Evolutionary conservation across 1,284 basidiomycete genomes (phyloP).

Genomic region (Melampsora larici-populina): DNA sequence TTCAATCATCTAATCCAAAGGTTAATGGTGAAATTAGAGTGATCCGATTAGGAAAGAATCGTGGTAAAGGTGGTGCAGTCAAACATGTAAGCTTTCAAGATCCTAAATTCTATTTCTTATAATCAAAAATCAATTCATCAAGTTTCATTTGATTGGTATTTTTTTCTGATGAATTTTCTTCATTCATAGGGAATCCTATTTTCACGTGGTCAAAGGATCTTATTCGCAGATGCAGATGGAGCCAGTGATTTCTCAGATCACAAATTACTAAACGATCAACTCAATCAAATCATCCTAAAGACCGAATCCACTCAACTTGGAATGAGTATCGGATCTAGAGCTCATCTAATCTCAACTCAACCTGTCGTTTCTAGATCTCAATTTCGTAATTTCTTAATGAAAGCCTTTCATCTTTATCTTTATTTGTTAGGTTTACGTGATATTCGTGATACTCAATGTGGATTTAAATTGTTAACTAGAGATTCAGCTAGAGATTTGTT

Average conservation of each 20-base stretch:
- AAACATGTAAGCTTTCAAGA: slow-evolving; percentile 71
- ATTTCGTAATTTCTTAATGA: slow-evolving; percentile 86
- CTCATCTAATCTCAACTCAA: slow-evolving; percentile 83
- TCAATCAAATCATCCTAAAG: slow-evolving; percentile 62
- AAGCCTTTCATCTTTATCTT: slow-evolving; percentile 77
- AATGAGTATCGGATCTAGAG: slow-evolving; percentile 71
- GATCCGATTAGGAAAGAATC: slow-evolving; percentile 71
- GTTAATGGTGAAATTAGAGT: slow-evolving; percentile 64
- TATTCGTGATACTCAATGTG: slow-evolving; percentile 90
- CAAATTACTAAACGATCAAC: slow-evolving; percentile 66
- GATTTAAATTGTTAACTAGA: slow-evolving; percentile 67
- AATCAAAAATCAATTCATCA: no score
- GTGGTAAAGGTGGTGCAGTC: slow-evolving; percentile 88
- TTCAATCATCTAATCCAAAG: slow-evolving; percentile 43
- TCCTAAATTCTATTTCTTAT: no score
- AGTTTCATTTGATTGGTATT: no score
- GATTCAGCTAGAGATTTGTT: slow-evolving; percentile 11
- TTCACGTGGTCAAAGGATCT: slow-evolving; percentile 68
- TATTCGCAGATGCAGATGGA: slow-evolving; percentile 92
- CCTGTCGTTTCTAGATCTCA: slow-evolving; percentile 90
- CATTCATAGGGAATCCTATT: slow-evolving; percentile 65
- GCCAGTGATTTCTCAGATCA: slow-evolving; percentile 81
- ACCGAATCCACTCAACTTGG: not conserved
- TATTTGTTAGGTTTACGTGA: slow-evolving; percentile 78
- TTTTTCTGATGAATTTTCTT: not conserved